Evolutionary conservation across 2,329 filamentous ascomycete genomes (phyloP).

Genomic region (Phyllosticta citriasiana): DNA sequence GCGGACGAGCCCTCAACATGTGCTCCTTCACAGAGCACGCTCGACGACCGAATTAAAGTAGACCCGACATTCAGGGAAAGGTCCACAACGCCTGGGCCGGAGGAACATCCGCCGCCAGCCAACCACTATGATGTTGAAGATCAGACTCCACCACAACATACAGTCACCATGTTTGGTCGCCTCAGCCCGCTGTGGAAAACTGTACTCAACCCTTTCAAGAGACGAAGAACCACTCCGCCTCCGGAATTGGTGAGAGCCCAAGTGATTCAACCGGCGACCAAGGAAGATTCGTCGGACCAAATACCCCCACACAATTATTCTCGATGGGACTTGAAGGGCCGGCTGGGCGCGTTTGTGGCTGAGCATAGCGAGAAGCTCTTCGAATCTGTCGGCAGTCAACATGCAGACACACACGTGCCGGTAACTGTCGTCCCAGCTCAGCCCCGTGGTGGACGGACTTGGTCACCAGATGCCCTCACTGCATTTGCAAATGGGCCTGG

Average conservation of each 20-base stretch:
- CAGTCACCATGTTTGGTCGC: slow-evolving; percentile 7
- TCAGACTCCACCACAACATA: slow-evolving; percentile 5
- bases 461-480: slow-evolving; percentile 37
- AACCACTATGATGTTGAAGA: slow-evolving; percentile 2
- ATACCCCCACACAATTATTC: slow-evolving; percentile 31
- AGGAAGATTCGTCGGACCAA: slow-evolving; percentile 18
- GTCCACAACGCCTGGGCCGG: neutral
- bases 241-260: slow-evolving; percentile 49
- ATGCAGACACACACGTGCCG: slow-evolving; percentile 36
- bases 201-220: slow-evolving; percentile 44
- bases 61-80: neutral
- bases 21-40: slow-evolving; percentile 20
- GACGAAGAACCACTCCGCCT: slow-evolving; percentile 48
- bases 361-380: slow-evolving; percentile 37
- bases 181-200: slow-evolving; percentile 5
- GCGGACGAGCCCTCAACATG: slow-evolving; percentile 30
- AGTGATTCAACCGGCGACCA: slow-evolving; percentile 34
- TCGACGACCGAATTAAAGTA: slow-evolving; percentile 13
- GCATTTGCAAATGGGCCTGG: neutral
- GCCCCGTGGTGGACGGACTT: slow-evolving; percentile 42
- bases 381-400: slow-evolving; percentile 25
- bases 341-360: slow-evolving; percentile 39
- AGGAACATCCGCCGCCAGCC: slow-evolving; percentile 2
- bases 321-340: slow-evolving; percentile 34
- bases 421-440: slow-evolving; percentile 54